Conservation (phyloP, 331 rosid species). For the Malus hybrid region DNA sequence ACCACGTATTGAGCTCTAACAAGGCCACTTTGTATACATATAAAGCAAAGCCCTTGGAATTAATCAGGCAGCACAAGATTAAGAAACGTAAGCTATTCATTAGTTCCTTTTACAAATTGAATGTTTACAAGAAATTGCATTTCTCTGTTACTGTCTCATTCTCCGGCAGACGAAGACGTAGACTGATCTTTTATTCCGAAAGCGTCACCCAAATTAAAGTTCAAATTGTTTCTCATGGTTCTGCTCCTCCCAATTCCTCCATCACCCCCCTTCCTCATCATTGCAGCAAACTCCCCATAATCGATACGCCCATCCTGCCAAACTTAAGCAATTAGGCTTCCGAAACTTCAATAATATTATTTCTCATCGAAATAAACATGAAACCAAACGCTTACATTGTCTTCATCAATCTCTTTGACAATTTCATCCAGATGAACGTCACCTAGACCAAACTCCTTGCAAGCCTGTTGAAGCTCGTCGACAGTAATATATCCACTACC, state of each 20-base stretch:
- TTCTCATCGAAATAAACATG: background rate
- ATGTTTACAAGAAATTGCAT: constrained; percentile 24
- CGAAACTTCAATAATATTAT: background rate
- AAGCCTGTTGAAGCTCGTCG: constrained; percentile 81
- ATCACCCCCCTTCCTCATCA: constrained; percentile 77
- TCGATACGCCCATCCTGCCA: constrained; percentile 79
- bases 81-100: constrained; percentile 4
- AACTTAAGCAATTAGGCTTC: background rate
- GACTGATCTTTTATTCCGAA: constrained; percentile 36
- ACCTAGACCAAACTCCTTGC: constrained; percentile 68
- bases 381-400: constrained; percentile 42
- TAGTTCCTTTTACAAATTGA: constrained; percentile 12
- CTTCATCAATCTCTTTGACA: constrained; percentile 67
- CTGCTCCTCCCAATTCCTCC: constrained; percentile 48
- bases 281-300: constrained; percentile 69
- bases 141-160: constrained; percentile 12
- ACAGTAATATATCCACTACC: constrained; percentile 81
- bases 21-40: constrained; percentile 6
- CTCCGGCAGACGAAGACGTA: constrained; percentile 6
- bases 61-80: background rate
- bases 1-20: background rate
- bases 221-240: constrained; percentile 58
- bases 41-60: background rate
- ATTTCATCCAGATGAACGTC: constrained; percentile 69
- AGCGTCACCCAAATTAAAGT: constrained; percentile 68